A percentile compares a stretch with the other conserved stretches of the same genome.
Conservation (phyloP, 2,329 filamentous ascomycete species). For the Pleoardoris graminearum region DNA sequence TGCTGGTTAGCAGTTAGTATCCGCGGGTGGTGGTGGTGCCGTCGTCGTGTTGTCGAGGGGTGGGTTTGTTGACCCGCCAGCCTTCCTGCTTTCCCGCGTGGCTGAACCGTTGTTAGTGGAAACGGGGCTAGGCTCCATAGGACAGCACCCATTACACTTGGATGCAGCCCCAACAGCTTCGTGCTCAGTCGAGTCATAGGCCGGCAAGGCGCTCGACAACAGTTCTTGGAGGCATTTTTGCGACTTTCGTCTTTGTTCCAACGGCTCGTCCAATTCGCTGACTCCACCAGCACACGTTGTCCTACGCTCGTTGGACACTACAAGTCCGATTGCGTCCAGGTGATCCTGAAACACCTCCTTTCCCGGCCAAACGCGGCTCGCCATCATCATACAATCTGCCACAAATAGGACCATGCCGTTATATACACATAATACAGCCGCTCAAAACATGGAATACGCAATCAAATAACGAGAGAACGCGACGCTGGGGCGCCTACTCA, state of each 20-base stretch:
- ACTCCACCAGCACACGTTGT: no score
- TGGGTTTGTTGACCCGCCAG: slow-evolving; percentile 25
- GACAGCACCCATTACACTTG: background rate
- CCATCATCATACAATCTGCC: slow-evolving; percentile 11
- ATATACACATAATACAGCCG: background rate
- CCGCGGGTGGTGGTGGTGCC: slow-evolving; percentile 23
- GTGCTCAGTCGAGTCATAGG: no score
- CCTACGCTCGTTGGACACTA: no score
- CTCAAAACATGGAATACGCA: no score
- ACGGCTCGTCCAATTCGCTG: no score
- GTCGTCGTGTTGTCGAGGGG: slow-evolving; percentile 27
- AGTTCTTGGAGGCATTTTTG: no score
- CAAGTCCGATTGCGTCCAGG: background rate
- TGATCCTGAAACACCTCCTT: slow-evolving; percentile 12
- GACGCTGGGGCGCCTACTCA: background rate
- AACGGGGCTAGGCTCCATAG: background rate
- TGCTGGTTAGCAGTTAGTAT: slow-evolving; percentile 40
- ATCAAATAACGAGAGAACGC: no score
- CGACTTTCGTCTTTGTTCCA: no score
- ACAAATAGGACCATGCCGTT: background rate
- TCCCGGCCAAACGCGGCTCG: background rate
- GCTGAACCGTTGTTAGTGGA: slow-evolving; percentile 17
- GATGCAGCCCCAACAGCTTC: background rate
- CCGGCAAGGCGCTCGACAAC: no score
- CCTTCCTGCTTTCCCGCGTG: slow-evolving; percentile 17